Conservation (phyloP, 139 green algal species). For the Chlorella sp. region DNA sequence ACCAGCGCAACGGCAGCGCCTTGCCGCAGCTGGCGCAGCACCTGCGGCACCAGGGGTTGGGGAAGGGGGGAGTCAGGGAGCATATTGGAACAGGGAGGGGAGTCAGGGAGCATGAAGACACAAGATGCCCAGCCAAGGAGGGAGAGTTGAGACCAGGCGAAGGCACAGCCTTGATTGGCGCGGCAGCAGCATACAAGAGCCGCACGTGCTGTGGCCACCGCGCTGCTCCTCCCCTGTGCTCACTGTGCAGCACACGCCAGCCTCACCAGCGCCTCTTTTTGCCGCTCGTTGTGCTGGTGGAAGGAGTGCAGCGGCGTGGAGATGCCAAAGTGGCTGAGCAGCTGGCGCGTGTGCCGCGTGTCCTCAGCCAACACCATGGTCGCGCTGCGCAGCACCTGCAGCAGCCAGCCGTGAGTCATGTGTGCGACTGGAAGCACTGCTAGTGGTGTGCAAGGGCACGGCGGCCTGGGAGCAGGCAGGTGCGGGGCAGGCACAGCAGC, state of each 20-base stretch:
- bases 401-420: not conserved
- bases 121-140: not conserved
- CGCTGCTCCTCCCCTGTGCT: too few relatives aligned
- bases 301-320: constrained; percentile 45
- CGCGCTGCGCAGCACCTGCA: constrained; percentile 56
- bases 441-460: not conserved
- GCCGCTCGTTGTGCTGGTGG: constrained; percentile 90
- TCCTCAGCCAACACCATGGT: constrained; percentile 87
- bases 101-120: not conserved
- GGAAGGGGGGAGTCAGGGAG: too few relatives aligned
- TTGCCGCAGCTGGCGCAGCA: constrained; percentile 62
- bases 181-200: too few relatives aligned
- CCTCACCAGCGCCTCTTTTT: constrained; percentile 41
- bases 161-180: not conserved
- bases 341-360: constrained; percentile 80
- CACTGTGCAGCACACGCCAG: too few relatives aligned
- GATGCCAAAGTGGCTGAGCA: constrained; percentile 76
- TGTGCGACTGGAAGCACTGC: not conserved
- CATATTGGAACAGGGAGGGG: too few relatives aligned
- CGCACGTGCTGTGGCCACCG: too few relatives aligned
- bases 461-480: not conserved
- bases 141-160: not conserved
- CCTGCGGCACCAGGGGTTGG: too few relatives aligned
- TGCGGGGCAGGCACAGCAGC: too few relatives aligned
- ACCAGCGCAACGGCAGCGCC: constrained; percentile 85